Evolutionary conservation across 768 basidiomycete species (phyloP), one percentile per base, ranked within the genome.

Genomic region (Agaricus subrufescens): DNA sequence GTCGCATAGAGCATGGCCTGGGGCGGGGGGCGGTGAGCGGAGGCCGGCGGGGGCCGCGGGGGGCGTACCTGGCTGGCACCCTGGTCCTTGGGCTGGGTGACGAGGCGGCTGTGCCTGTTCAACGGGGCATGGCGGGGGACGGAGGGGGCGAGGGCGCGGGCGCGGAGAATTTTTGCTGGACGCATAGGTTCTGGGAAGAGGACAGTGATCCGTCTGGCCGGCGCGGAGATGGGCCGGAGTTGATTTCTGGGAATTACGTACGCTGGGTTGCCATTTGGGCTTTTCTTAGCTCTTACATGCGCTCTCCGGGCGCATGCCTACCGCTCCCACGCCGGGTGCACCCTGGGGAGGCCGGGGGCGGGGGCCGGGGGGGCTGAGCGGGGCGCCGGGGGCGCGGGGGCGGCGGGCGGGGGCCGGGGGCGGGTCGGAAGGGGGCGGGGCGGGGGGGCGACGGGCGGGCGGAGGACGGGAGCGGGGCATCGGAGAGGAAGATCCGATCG

Each of bases 1-100:
- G 97, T 99, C n/a, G 94, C 97, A 72, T 94, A 99, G 48, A 99
- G 76, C 97, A 99, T 98, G 34, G 97, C 97, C 91, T 96, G 65
- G 38, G 44, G 42, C 39, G 59, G 50, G 34, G 30, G 46, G 38
- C 44, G 46, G 40, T 56, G 46, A 56, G 27, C n/a, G 26, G 9
- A n/a, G 30, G 12, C 27, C 15, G 25, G 48, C 9, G 38, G 57
- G 40, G 26, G 29, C 19, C 19, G 15, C 15, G 27, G 12, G 25
- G 8, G 15, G 54, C 51, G 25, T 62, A 85, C 91, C 84, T 98
- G 95, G 68, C 91, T 93, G 31, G 95, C 96, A 34, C 92, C 96
- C 70, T 99, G 96, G 65, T 86, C 86, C 71, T 98, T 99, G 29
- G 92, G 87, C 67, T 88, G 85, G 9, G 97, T 98, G 64, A 98